Base-by-base conservation (phyloP, 1,139 yeast genomes). In the Debaryomyces psychrophilus region DNA sequence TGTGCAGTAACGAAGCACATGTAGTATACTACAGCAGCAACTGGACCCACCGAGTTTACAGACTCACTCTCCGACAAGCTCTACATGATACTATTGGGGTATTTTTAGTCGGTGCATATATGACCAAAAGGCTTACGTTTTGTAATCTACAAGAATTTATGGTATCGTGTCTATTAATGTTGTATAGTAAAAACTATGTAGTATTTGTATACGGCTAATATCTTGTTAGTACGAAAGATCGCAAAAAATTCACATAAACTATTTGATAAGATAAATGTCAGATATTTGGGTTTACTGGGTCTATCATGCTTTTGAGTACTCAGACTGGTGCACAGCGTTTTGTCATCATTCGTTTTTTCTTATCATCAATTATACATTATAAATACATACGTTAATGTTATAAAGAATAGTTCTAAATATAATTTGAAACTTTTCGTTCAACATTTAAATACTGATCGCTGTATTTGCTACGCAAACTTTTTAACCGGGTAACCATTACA, bases 291-390 rank as follows among this genome's bases (percentile, higher is more conserved):
- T 71, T 68, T 71, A 72, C 76, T 70, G 68, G 67, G 71, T 72
- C 77, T 71, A 62, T 72, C 77, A 72, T 71, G 60, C 50, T 60
- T 45, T 57, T 59, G 73, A 69, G 75, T 69, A 68, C 72, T 72
- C 77, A 71, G 77, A 71, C 77, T 72, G 77, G 77, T 72, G 77
- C 77, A 72, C 77, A 72, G 77, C 77, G 73, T 69, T 65, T 69
- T 69, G 76, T 71, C 76, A 60, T 71, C 77, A 68, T 65, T 43
- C 61, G 44, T 43, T 51, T 46, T 39, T 17, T 34, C 44, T 37
- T 31, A 31, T 28, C 9, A 27, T 26, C 22, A n/a, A 36, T 36
- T 14, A 27, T 20, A 15, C 22, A 29, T 35, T 34, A 47, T 39
- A 23, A 23, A 31, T 37, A 36, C 42, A 44, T 37, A 40, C 44